Conservation (phyloP, 2,329 filamentous ascomycete genomes). For the Sclerotinia trifoliorum region DNA sequence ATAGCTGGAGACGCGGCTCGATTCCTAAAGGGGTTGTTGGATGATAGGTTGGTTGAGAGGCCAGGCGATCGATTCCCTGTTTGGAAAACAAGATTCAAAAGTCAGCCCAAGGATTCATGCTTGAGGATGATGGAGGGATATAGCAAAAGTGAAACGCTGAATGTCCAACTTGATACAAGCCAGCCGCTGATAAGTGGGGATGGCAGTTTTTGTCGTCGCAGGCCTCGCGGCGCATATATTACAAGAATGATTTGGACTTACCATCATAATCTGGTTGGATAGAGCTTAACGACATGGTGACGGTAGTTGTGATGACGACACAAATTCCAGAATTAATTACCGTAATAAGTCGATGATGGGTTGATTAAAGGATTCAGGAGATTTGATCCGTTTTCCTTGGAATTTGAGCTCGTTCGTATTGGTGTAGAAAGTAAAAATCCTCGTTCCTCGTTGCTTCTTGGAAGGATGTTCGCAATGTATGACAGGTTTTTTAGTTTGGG, state of each 20-base stretch:
- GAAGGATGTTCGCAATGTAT: not conserved
- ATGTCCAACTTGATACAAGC: conserved; percentile 37
- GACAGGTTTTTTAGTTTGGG: not conserved
- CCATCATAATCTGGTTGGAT: conserved; percentile 37
- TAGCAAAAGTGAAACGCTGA: conserved; percentile 35
- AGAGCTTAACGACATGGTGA: conserved; percentile 36
- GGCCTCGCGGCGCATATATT: conserved; percentile 30
- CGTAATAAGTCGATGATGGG: not conserved
- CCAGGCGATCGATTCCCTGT: conserved; percentile 45
- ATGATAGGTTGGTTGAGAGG: conserved; percentile 63
- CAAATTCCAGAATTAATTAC: conserved; percentile 1
- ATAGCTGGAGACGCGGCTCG: conserved; percentile 61
- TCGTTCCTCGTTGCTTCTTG: not conserved
- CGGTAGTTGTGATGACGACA: conserved; percentile 22
- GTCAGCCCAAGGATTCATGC: conserved; percentile 38
- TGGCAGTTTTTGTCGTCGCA: conserved; percentile 28
- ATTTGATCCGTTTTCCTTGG: not conserved
- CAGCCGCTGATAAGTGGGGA: conserved; percentile 36
- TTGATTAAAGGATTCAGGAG: conserved; percentile 8
- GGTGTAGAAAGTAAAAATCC: not conserved
- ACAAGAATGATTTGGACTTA: conserved; percentile 32
- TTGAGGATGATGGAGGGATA: conserved; percentile 29
- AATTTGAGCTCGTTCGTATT: not conserved
- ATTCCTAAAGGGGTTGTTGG: conserved; percentile 80
- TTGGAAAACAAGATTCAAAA: conserved; percentile 32